These are phyloP conservation scores for Clavaria fumosa DNA, from an alignment of 768 basidiomycete genomes.

Conservation along the genomic window DNA sequence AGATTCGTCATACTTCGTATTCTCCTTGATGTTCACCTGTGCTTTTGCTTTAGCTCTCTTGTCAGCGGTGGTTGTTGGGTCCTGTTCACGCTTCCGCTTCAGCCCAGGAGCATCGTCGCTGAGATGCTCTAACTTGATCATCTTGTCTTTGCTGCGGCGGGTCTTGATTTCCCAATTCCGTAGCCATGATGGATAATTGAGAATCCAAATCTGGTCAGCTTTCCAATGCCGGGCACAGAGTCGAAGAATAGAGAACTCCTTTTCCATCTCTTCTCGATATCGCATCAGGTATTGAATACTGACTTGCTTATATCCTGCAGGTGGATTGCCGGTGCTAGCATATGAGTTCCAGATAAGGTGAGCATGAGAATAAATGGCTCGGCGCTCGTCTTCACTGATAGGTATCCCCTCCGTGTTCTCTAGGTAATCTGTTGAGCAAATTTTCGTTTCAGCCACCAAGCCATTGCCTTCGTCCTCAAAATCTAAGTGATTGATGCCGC, in stretches of 20 bases:
- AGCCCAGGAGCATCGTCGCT: background rate
- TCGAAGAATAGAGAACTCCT: constrained; percentile 1
- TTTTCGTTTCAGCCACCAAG: background rate
- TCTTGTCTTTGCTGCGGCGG: background rate
- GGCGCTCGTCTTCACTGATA: background rate
- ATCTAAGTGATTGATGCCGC: background rate
- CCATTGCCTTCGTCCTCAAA: background rate
- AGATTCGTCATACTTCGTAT: background rate
- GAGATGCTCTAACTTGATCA: background rate
- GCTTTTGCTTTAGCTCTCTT: no score
- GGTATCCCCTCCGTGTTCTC: background rate
- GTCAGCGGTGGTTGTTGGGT: background rate
- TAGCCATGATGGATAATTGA: constrained; percentile 4
- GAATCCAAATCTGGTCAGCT: constrained; percentile 3
- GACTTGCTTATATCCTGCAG: background rate
- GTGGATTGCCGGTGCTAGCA: background rate
- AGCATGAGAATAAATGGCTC: constrained; percentile 1
- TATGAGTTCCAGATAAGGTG: constrained; percentile 1
- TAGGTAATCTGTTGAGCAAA: constrained; percentile 1
- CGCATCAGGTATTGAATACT: background rate
- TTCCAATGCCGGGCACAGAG: constrained; percentile 3
- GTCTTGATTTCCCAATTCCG: constrained; percentile 1
- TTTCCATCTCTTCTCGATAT: constrained; percentile 3
- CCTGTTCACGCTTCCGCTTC: constrained; percentile 1
- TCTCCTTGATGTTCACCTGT: background rate